phyloP scores from a whole-genome alignment of 495 filamentous ascomycete genomes.

The Staphylotrichum longicolle region DNA sequence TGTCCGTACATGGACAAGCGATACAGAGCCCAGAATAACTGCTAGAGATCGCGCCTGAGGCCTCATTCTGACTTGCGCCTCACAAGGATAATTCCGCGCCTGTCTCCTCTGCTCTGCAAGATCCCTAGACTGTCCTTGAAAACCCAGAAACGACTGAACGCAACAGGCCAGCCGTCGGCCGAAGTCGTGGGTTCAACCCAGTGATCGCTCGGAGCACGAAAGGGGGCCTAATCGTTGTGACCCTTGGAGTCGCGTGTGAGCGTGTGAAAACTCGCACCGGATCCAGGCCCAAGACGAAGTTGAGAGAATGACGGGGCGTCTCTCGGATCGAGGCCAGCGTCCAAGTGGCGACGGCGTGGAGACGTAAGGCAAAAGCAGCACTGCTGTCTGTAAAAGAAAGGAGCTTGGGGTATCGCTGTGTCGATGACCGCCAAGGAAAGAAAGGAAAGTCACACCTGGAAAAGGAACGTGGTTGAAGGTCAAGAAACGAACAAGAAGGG shows the following conservation, averaged over 20 bases:
- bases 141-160: slow-evolving; percentile 16
- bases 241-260: too few species aligned
- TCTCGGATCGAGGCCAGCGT: neutral
- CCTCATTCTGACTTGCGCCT: slow-evolving; percentile 39
- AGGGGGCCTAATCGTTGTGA: neutral
- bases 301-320: slow-evolving; percentile 18
- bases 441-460: slow-evolving; percentile 16
- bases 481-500: slow-evolving; percentile 22
- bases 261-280: neutral
- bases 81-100: neutral
- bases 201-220: neutral
- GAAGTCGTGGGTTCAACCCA: slow-evolving; percentile 35
- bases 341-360: slow-evolving; percentile 13
- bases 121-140: slow-evolving; percentile 5
- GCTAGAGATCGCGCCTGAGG: slow-evolving; percentile 32
- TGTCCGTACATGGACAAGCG: slow-evolving; percentile 42
- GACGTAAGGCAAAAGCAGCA: slow-evolving; percentile 15
- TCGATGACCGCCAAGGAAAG: slow-evolving; percentile 12
- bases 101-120: neutral
- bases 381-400: slow-evolving; percentile 12
- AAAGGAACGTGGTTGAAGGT: slow-evolving; percentile 16
- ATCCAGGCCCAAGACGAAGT: neutral
- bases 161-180: slow-evolving; percentile 41
- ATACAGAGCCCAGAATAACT: slow-evolving; percentile 37
- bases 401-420: slow-evolving; percentile 15